Evolutionary conservation across 140 eudicot genomes (phyloP).

Genomic region (Bidens hawaiensis): DNA sequence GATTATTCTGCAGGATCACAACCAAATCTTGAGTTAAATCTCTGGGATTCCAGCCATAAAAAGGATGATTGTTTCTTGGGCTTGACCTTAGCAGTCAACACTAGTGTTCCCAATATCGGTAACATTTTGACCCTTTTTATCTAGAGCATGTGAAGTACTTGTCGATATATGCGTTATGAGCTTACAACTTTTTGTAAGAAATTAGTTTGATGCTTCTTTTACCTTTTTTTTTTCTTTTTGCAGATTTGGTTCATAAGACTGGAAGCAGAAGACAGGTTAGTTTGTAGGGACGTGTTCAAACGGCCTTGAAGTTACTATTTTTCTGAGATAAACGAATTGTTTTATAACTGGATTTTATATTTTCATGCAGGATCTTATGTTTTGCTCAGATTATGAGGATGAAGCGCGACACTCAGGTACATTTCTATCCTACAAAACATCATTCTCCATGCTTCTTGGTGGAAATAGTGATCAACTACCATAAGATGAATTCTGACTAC

Average conservation of each 20-base stretch:
- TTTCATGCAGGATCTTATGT: conserved; percentile 50
- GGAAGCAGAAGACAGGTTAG: conserved; percentile 58
- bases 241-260: conserved; percentile 50
- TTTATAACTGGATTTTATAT: background rate
- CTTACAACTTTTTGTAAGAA: background rate
- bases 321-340: background rate
- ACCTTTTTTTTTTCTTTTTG: conserved; percentile 19
- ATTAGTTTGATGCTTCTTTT: background rate
- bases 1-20: conserved; percentile 42
- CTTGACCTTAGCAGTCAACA: conserved; percentile 81
- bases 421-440: background rate
- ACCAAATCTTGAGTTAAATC: conserved; percentile 89
- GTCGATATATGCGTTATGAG: background rate
- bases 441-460: background rate
- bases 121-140: conserved; percentile 13
- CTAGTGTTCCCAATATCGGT: conserved; percentile 69
- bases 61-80: conserved; percentile 84
- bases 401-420: conserved; percentile 65
- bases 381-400: conserved; percentile 60
- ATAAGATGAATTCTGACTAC: conserved; percentile 1
- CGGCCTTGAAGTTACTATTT: background rate
- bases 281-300: conserved; percentile 8
- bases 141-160: conserved; percentile 1
- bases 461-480: background rate
- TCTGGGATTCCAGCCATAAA: conserved; percentile 71